phyloP scores from a whole-genome alignment of 2,329 filamentous ascomycete genomes.

The Pezicula radicicola region DNA sequence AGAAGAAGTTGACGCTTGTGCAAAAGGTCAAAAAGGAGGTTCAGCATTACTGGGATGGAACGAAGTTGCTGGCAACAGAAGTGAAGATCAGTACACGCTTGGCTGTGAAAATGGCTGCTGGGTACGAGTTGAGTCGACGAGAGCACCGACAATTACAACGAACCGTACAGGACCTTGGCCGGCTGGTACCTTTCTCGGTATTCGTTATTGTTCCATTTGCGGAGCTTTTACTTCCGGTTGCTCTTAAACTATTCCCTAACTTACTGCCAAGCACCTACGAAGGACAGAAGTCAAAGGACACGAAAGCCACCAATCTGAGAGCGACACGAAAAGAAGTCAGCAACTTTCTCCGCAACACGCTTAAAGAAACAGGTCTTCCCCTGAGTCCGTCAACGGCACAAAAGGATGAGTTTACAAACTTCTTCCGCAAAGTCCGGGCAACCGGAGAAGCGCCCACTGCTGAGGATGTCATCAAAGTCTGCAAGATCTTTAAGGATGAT shows the following conservation, averaged over 20 bases:
- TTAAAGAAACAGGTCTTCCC: slow-evolving; percentile 91
- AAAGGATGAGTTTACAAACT: slow-evolving; percentile 90
- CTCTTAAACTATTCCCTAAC: slow-evolving; percentile 94
- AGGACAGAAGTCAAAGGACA: slow-evolving; percentile 83
- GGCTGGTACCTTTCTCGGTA: slow-evolving; percentile 91
- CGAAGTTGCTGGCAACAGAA: slow-evolving; percentile 88
- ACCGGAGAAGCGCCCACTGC: slow-evolving; percentile 87
- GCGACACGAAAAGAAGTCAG: slow-evolving; percentile 92
- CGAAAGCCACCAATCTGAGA: slow-evolving; percentile 77
- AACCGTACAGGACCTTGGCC: slow-evolving; percentile 89
- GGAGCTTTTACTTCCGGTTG: slow-evolving; percentile 86
- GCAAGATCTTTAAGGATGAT: slow-evolving; percentile 98
- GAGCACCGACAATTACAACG: slow-evolving; percentile 90
- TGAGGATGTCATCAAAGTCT: slow-evolving; percentile 95
- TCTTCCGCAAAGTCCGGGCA: slow-evolving; percentile 93
- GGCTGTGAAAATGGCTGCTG: slow-evolving; percentile 94
- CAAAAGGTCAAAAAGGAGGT: slow-evolving; percentile 95
- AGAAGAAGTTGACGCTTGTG: slow-evolving; percentile 82
- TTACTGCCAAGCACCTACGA: slow-evolving; percentile 97
- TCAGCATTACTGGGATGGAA: slow-evolving; percentile 97
- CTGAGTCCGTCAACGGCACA: slow-evolving; percentile 80
- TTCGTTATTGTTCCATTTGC: slow-evolving; percentile 97
- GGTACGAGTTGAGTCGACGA: slow-evolving; percentile 91
- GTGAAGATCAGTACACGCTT: slow-evolving; percentile 88
- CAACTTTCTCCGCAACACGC: slow-evolving; percentile 79